A percentile compares a stretch with the other conserved stretches of the same genome.
These are phyloP conservation scores for Ceratocystis destructans DNA, from an alignment of 2,329 filamentous ascomycete species.

Conservation along the genomic window DNA sequence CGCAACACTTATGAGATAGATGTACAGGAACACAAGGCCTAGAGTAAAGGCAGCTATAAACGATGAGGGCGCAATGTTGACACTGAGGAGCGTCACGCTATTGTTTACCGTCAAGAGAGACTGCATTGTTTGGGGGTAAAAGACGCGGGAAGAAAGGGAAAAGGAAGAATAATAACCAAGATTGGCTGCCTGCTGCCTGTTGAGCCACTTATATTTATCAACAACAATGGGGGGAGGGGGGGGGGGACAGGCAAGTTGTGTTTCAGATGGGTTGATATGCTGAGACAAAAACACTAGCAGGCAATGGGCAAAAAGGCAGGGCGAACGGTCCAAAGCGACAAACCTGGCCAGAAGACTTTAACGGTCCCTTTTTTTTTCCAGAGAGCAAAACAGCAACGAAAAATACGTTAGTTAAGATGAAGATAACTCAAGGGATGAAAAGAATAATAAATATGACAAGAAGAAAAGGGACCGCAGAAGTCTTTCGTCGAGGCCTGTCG, in stretches of 20 bases:
- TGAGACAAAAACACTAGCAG: too few species aligned
- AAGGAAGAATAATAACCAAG: not conserved
- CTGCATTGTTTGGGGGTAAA: conserved; percentile 34
- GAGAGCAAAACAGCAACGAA: not conserved
- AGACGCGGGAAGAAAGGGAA: not conserved
- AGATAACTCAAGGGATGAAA: conserved; percentile 9
- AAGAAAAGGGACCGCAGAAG: not conserved
- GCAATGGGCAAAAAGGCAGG: too few species aligned
- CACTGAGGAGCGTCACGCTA: conserved; percentile 46
- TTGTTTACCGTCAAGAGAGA: conserved; percentile 48
- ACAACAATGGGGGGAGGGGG: not conserved
- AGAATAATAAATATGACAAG: not conserved
- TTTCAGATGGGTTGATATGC: too few species aligned
- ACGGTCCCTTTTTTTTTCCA: not conserved
- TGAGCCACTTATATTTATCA: too few species aligned
- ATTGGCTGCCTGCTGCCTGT: conserved; percentile 2
- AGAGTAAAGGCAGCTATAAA: conserved; percentile 40
- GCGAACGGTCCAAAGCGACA: too few species aligned
- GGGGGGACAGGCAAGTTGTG: not conserved
- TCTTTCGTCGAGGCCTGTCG: too few species aligned
- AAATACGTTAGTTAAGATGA: not conserved
- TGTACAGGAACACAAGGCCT: conserved; percentile 36
- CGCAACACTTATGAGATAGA: conserved; percentile 29
- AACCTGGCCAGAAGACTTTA: too few species aligned
- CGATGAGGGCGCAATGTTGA: conserved; percentile 44